phyloP scores from a whole-genome alignment of 441 rosid genomes.

The Syzygium syzygioides region DNA sequence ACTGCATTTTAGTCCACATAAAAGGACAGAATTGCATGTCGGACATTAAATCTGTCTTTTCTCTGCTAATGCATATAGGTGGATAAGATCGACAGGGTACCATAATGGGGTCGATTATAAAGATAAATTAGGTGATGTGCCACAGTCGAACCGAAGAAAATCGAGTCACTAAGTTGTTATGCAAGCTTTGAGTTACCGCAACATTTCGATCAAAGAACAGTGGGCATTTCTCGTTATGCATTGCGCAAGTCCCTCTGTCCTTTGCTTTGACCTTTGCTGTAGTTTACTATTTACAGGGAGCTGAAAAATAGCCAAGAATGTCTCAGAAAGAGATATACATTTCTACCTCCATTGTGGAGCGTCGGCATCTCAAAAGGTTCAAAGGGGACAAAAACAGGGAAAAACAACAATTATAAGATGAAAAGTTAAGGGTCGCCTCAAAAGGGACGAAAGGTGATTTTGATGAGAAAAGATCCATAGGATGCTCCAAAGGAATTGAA shows the following conservation, averaged over 20 bases:
- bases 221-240: background rate
- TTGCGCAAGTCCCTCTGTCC: background rate
- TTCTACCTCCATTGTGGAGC: background rate
- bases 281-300: background rate
- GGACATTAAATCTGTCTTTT: background rate
- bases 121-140: background rate
- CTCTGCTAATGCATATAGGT: background rate
- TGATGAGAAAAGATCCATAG: background rate
- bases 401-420: background rate
- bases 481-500: background rate
- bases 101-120: background rate
- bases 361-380: background rate
- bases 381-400: background rate
- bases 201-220: background rate
- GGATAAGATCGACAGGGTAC: background rate
- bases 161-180: accelerated
- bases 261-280: background rate
- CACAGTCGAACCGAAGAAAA: background rate
- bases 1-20: background rate
- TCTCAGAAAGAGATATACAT: too few relatives aligned
- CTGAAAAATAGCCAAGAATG: too few relatives aligned
- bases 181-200: background rate
- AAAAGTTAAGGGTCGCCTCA: background rate
- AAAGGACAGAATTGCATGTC: background rate
- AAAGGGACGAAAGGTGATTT: conserved; percentile 4